Percentiles rank a stretch among this genome's conserved stretches.
phyloP scores from a whole-genome alignment of 225 moss, liverwort and hornwort species.

The Sphagnum tenellum region DNA sequence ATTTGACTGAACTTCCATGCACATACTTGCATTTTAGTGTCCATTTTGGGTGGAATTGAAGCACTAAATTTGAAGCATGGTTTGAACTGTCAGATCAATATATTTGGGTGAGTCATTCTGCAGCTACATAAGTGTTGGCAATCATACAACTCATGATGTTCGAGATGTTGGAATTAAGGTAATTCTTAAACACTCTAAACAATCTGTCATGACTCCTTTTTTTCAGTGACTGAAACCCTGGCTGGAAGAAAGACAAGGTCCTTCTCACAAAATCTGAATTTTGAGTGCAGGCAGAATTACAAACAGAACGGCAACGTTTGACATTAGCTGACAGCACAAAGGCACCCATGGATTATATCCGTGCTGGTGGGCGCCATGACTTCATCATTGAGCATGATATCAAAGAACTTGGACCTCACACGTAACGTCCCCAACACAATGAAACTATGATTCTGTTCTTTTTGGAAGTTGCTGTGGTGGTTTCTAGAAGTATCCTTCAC shows the following conservation, averaged over 20 bases:
- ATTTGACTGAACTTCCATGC: too few relatives aligned
- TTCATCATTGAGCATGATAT: conserved; percentile 99
- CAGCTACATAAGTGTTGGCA: conserved; percentile 91
- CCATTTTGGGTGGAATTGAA: too few relatives aligned
- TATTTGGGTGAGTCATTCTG: conserved; percentile 97
- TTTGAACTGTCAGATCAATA: conserved; percentile 59
- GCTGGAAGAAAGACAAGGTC: too few relatives aligned
- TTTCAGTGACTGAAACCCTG: not conserved
- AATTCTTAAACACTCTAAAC: conserved; percentile 5
- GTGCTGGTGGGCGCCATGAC: conserved; percentile 87
- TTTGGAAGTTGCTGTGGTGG: too few relatives aligned
- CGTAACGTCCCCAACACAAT: conserved; percentile 30
- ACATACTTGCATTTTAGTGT: too few relatives aligned
- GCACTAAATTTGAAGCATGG: not conserved
- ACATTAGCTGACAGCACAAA: conserved; percentile 89
- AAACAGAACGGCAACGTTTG: conserved; percentile 75
- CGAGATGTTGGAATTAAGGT: conserved; percentile 97
- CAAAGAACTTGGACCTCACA: conserved; percentile 95
- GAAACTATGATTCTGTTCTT: not conserved
- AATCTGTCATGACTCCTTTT: not conserved
- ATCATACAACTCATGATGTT: conserved; percentile 91
- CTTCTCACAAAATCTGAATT: too few relatives aligned
- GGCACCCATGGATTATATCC: conserved; percentile 68
- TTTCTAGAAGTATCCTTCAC: too few relatives aligned
- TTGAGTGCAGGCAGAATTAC: conserved; percentile 79